Base-by-base conservation (phyloP, 2,329 filamentous ascomycete genomes). In the Decorospora gaudefroyi region DNA sequence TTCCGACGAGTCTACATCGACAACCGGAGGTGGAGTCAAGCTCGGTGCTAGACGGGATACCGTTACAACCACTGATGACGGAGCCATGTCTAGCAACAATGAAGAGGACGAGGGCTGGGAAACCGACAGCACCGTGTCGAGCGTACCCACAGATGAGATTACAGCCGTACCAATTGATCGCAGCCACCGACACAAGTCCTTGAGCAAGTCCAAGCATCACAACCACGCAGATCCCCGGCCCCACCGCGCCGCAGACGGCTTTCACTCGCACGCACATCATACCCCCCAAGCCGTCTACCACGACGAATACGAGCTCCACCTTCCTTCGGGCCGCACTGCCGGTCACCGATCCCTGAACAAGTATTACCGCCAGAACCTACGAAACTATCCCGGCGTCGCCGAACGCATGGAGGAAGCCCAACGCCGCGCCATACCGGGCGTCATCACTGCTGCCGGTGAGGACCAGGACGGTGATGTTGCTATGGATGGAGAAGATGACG, bases 361-460 rank as follows among this genome's bases (percentile, higher is more conserved):
- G 57, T 97, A 97, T 74, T 99, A 85, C 75, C 85, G 89, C 47
- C 93, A 99, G 74, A 97, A 97, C 72, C 78, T 99, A 29, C 84
- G 87, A 71, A 88, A 83, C 69, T 86, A 96, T 68, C 90, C 90
- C 2, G 85, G 87, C 2, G 75, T 84, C 0, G 86, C 87, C 46
- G 90, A 96, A 72, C 85, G 88, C 40, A 78, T 82, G 44, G 76
- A 86, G 53, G 39, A 47, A n/a, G 44, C 44, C 43, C 80, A 88
- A 45, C 84, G 83, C 58, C 76, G 85, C 46, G 39, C 33, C 8
- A 47, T 46, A 18, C 43, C 44, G 0, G 44, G 44, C 5, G 44
- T 37, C 17, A 79, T 88, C 45, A 80, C 85, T 50, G 72, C 72
- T 12, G 71, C 64, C 23, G 73, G 73, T 9, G 28, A 53, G 6